phyloP scores from a whole-genome alignment of 331 rosid species.

The Erythrophleum ivorense region DNA sequence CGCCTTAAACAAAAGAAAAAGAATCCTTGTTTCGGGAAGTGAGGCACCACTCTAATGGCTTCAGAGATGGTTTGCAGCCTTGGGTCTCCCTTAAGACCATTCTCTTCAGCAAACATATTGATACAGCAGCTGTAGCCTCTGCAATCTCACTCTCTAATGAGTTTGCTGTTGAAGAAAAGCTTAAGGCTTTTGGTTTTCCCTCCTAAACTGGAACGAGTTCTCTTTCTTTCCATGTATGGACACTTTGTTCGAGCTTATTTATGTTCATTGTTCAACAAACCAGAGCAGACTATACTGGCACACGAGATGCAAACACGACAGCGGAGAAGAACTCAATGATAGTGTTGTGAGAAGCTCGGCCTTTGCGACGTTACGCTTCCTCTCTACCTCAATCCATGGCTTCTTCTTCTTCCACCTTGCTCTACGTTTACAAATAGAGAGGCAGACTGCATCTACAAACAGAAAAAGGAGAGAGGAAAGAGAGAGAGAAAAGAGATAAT shows the following conservation, averaged over 20 bases:
- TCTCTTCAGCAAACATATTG: slow-evolving; percentile 88
- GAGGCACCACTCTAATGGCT: slow-evolving; percentile 91
- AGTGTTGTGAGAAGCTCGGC: no score
- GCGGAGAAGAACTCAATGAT: no score
- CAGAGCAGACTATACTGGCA: background rate
- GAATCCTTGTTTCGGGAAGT: slow-evolving; percentile 89
- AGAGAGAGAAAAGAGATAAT: no score
- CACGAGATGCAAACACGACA: no score
- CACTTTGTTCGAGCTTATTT: slow-evolving; percentile 16
- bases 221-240: background rate
- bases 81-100: slow-evolving; percentile 96
- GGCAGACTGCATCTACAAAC: no score
- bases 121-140: background rate
- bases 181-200: background rate
- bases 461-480: no score
- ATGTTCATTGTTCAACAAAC: slow-evolving; percentile 13
- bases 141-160: background rate
- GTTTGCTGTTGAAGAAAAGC: background rate
- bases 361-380: no score
- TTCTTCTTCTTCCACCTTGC: no score
- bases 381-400: no score
- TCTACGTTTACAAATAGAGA: no score
- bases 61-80: slow-evolving; percentile 85
- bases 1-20: background rate
- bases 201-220: background rate